Evolutionary conservation across 257 asterid genomes (phyloP), one percentile per base, ranked within the genome.

Genomic region (Lithospermum erythrorhizon): DNA sequence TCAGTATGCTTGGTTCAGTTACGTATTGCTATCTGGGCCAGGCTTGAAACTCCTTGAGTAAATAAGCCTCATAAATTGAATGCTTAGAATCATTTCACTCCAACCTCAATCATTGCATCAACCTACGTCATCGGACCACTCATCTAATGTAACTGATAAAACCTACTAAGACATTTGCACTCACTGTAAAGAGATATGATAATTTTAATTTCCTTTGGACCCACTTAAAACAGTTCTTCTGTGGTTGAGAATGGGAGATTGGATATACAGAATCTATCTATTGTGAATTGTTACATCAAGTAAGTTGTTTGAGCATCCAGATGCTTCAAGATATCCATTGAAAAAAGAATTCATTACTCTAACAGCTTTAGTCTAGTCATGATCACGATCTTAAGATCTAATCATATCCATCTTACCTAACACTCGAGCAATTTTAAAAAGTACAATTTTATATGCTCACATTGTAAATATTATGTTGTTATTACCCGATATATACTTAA

Each of bases 61-160:
- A 62, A 70, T 93, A 83, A 72, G 99, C 97, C 80, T 93, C 99
- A 58, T 93, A 93, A 49, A 86, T 93, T 73, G 99, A 89, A 77
- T 93, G 89, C 57, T 97, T 97, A 19, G 95, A 77, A 45, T 81
- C 86, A 79, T 93, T 93, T 74, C 99, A n/a, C 99, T 35, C 99
- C 97, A 57, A 93, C 94, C 81, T 93, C 99, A 21, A 89, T 62
- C 96, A 93, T 80, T 59, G 95, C 68, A 61, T 93, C 97, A 63
- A 93, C 64, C 76, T 93, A n/a, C 94, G 65, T 78, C 95, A 55
- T 93, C 89, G 8, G 96, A 84, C 99, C 99, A 93, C 49, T 93
- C 99, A 79, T 93, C 99, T 81, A 93, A 74, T 45, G 97, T 84
- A 74, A 93, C 97, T 29, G 97, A 93, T 71, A 93, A 78, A 75